Evolutionary conservation across 2,329 filamentous ascomycete species (phyloP), one percentile per base, ranked within the genome.

Genomic region (Westerdykella sp.): DNA sequence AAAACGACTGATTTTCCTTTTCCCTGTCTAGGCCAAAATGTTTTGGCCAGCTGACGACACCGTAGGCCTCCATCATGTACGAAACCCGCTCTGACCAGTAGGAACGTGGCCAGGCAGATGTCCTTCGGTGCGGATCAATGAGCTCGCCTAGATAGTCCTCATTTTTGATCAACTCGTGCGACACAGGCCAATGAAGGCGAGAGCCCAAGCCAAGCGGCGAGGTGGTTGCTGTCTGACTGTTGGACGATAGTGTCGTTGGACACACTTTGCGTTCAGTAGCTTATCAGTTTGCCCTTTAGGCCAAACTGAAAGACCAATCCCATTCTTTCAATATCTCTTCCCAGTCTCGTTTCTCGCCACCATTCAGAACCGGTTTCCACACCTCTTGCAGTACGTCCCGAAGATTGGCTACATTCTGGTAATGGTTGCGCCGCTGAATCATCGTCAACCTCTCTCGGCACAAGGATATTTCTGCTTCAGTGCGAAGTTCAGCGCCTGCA

Each of bases 351-450:
- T 54, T 56, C 38, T 48, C 38, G 1, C 54, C 55, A 3, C 59
- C 57, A 42, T 61, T 57, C 16, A 60, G 40, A 6, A 54, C 59
- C 16, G 60, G 54, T 23, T 57, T 48, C 62, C 62, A 66, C 10
- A 66, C 61, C 31, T 65, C 62, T 37, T 60, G 56, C 4, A 66
- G 45, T n/a, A 66, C 60, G 15, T 62, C 60, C 15, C 62, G 58
- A 3, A 63, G 61, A 43, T 54, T 60, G 32, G 52, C 53, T 1
- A 63, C 56, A 40, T 66, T 66, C 34, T 64, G 61, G 43, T 66
- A 66, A 6, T 54, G 51, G 39, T 66, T 64, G n/a, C 62, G 48
- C 6, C 56, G 52, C 25, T 63, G 60, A 10, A 66, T 65, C 2
- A 54, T 55, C 22, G 56, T 57, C 6, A 66, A 47, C 32, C 62